Evolutionary conservation across 2,329 filamentous ascomycete species (phyloP).

Genomic region (Colletotrichum cereale): DNA sequence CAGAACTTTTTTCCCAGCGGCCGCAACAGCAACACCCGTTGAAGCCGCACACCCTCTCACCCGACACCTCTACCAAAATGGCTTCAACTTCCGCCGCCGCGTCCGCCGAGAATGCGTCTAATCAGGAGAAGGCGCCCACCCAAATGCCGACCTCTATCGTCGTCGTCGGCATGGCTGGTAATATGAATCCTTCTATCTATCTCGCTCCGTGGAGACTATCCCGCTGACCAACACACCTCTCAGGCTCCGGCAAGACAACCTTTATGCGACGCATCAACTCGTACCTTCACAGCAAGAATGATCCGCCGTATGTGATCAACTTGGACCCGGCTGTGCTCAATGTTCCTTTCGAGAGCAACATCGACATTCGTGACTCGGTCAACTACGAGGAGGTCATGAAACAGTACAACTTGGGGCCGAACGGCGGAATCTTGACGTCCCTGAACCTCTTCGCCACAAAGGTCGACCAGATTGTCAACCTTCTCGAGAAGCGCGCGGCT

Average conservation of each 20-base stretch:
- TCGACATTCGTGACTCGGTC: constrained; percentile 98
- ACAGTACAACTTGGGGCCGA: constrained; percentile 97
- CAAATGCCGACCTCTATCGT: constrained; percentile 82
- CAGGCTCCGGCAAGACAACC: constrained; percentile 97
- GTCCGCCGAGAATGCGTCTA: constrained; percentile 44
- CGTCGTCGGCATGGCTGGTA: constrained; percentile 96
- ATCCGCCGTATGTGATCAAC: constrained; percentile 94
- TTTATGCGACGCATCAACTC: constrained; percentile 99
- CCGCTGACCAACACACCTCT: constrained; percentile 29
- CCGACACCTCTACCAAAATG: constrained; percentile 30
- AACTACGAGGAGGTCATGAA: constrained; percentile 99
- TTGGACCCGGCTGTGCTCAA: constrained; percentile 94
- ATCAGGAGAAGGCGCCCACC: constrained; percentile 51
- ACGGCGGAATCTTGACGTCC: constrained; percentile 95
- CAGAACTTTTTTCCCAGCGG: constrained; percentile 39
- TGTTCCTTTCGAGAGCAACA: constrained; percentile 96
- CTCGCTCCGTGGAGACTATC: constrained; percentile 11
- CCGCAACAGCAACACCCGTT: constrained; percentile 13
- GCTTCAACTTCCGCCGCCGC: constrained; percentile 41
- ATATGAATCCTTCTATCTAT: constrained; percentile 11
- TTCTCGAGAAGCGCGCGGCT: constrained; percentile 89
- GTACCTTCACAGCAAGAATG: constrained; percentile 83
- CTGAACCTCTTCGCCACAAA: constrained; percentile 98
- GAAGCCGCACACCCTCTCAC: constrained; percentile 13
- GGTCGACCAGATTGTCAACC: constrained; percentile 90